Evolutionary conservation across 1,139 yeast genomes (phyloP).

Genomic region (Sugiyamaella novakii): DNA sequence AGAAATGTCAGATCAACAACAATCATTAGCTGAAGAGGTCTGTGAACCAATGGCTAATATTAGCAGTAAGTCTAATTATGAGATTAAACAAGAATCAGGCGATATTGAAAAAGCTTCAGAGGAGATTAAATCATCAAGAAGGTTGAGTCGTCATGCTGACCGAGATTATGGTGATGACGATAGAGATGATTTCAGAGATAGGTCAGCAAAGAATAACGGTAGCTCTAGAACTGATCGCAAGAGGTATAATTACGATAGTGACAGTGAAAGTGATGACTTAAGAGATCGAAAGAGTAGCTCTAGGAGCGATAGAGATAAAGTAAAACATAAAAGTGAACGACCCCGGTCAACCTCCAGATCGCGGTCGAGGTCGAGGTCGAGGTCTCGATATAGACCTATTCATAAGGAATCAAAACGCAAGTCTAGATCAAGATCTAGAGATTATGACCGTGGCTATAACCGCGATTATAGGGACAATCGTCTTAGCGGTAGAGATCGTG

Average conservation of each 20-base stretch:
- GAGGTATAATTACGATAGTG: neutral
- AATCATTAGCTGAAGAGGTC: too few species aligned
- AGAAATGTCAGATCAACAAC: neutral
- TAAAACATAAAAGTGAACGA: too few species aligned
- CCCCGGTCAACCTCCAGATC: conserved; percentile 7
- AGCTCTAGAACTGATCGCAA: too few species aligned
- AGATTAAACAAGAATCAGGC: neutral
- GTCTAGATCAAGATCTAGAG: conserved; percentile 5
- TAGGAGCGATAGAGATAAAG: too few species aligned
- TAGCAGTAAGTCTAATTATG: conserved; percentile 8
- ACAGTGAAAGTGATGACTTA: conserved; percentile 1
- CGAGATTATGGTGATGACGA: conserved; percentile 11
- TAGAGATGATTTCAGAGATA: conserved; percentile 11
- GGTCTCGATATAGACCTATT: neutral
- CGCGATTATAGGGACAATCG: conserved; percentile 4
- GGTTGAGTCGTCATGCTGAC: conserved; percentile 3
- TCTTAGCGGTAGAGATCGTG: neutral
- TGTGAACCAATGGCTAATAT: neutral
- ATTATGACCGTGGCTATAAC: neutral
- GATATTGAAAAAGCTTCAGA: too few species aligned
- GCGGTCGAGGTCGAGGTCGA: conserved; percentile 2
- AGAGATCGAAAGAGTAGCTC: too few species aligned
- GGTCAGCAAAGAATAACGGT: neutral
- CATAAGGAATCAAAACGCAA: too few species aligned
- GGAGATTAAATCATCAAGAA: conserved; percentile 6